Conservation (phyloP, 2,329 filamentous ascomycete genomes). For the Aspergillus ruber region DNA sequence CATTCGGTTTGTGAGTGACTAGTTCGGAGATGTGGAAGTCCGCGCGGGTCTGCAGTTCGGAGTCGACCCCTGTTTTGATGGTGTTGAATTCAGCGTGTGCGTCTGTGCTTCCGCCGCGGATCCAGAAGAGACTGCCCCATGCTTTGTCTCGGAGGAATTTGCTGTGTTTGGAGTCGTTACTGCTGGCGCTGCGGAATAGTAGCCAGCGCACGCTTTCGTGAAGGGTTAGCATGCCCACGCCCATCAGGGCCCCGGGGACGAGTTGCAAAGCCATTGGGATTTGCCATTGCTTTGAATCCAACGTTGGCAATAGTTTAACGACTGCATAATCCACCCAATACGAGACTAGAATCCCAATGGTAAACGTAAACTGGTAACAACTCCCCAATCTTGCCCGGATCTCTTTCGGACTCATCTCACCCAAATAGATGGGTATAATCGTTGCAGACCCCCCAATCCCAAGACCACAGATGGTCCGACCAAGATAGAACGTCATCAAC, state of each 20-base stretch:
- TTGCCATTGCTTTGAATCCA: constrained; percentile 45
- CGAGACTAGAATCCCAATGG: constrained; percentile 45
- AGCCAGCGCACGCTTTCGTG: constrained; percentile 49
- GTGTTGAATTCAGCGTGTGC: constrained; percentile 43
- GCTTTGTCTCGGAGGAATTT: no score
- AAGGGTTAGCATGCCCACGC: constrained; percentile 44
- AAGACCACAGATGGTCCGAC: constrained; percentile 43
- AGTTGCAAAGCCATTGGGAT: constrained; percentile 50
- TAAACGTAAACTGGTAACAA: constrained; percentile 49
- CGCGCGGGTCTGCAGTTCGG: constrained; percentile 41
- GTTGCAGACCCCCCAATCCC: constrained; percentile 45
- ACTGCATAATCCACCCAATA: constrained; percentile 50
- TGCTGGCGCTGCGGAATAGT: constrained; percentile 37
- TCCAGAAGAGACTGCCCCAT: constrained; percentile 49
- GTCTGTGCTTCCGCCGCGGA: constrained; percentile 40
- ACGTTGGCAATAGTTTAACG: constrained; percentile 20
- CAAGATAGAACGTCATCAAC: constrained; percentile 41
- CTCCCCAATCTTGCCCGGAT: constrained; percentile 44
- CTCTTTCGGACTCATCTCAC: constrained; percentile 42
- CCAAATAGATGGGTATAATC: constrained; percentile 39
- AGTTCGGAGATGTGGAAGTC: constrained; percentile 41
- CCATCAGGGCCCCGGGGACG: constrained; percentile 42
- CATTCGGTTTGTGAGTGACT: constrained; percentile 38
- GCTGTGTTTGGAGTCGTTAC: no score
- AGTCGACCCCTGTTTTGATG: constrained; percentile 43